Percentiles rank a stretch among this genome's conserved stretches.
phyloP scores from a whole-genome alignment of 352 stramenopile species.

The Pythium monospermum region DNA sequence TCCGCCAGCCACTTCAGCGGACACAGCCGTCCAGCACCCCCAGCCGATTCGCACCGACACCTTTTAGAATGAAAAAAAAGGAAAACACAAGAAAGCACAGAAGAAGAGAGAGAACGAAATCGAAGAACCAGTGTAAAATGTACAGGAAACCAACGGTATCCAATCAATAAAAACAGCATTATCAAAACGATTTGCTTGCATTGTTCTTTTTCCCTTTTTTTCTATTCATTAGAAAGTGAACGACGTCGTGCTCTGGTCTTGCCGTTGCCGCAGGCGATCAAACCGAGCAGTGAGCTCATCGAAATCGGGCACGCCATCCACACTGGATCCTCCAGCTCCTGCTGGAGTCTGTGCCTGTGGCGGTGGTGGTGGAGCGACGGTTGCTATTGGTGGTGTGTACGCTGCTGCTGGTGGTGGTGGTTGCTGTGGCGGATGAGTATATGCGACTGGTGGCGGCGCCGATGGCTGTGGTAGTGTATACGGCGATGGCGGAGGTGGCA shows the following conservation, averaged over 20 bases:
- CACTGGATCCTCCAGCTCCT: slow-evolving; percentile 2
- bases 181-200: too few species aligned
- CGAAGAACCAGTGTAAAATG: too few species aligned
- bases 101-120: too few species aligned
- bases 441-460: slow-evolving; percentile 1
- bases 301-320: slow-evolving; percentile 78
- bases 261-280: slow-evolving; percentile 77
- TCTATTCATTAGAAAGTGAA: slow-evolving; percentile 68
- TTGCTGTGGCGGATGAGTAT: neutral
- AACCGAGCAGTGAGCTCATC: slow-evolving; percentile 93
- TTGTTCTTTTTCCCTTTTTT: too few species aligned
- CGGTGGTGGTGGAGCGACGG: neutral
- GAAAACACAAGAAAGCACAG: too few species aligned
- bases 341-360: slow-evolving; percentile 3
- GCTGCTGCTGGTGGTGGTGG: slow-evolving; percentile 7
- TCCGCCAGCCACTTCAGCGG: too few species aligned
- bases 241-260: slow-evolving; percentile 48
- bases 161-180: too few species aligned
- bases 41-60: too few species aligned
- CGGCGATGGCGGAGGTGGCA: slow-evolving; percentile 9
- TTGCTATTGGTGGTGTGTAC: neutral
- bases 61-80: too few species aligned
- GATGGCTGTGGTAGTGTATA: neutral
- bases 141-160: too few species aligned
- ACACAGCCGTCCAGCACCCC: too few species aligned